phyloP scores from a whole-genome alignment of 306 rosid species.

The Prunus salicina region DNA sequence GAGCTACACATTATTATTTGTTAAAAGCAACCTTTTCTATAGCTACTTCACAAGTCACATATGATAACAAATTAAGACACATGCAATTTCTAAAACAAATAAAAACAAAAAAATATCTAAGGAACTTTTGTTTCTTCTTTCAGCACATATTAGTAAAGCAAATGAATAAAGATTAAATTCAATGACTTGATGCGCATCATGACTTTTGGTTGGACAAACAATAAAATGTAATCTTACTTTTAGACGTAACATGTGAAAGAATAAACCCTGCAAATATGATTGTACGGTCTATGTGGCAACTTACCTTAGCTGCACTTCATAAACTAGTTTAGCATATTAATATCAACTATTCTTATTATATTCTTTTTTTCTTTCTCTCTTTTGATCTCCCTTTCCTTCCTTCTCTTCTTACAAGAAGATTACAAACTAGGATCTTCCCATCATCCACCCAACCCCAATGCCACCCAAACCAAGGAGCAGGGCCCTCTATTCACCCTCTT shows the following conservation, averaged over 20 bases:
- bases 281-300: background rate
- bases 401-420: background rate
- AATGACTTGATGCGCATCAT: no score
- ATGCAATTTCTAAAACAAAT: background rate
- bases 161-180: no score
- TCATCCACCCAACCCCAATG: background rate
- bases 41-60: background rate
- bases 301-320: background rate
- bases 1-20: background rate
- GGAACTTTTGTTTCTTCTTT: background rate
- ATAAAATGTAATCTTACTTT: background rate
- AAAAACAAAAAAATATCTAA: background rate
- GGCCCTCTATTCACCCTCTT: background rate
- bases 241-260: background rate
- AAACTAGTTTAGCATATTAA: background rate
- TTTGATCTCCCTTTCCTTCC: background rate
- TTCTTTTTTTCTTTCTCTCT: background rate
- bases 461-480: background rate
- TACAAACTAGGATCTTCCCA: background rate
- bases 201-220: background rate
- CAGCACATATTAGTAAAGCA: no score
- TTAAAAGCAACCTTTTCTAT: background rate
- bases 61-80: background rate
- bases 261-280: background rate
- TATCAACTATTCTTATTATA: background rate